Base-by-base conservation (phyloP, 179 eudicot species). In the Silene coronaria region DNA sequence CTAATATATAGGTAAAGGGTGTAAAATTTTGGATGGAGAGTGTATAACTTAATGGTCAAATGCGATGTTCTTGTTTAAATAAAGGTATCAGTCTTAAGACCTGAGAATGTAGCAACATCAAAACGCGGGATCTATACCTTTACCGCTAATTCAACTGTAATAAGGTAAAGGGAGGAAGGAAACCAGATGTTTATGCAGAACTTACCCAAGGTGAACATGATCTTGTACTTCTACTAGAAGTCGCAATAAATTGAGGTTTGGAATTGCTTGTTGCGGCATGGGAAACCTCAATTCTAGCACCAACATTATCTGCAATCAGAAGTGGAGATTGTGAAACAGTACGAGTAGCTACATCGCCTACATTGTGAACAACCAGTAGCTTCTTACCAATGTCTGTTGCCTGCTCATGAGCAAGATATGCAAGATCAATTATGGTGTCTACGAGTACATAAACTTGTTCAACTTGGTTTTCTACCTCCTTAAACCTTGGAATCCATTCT, bases 401-500 rank as follows among this genome's bases (percentile, higher is more conserved):
- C 51, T 67, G 71, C 71, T 67, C 71, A 2, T 36, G 36, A 28
- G 71, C 71, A 2, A 67, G 51, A 67, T 34, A 34, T 19, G 71
- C 51, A 36, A 67, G 24, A 67, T 67, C 71, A 19, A 67, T n/a
- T 21, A 67, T 16, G 71, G 71, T 67, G 51, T 34, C 51, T 22
- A 67, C 71, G 3, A 67, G n/a, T 36, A 13, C 71, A 19, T 67
- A 34, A 67, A 67, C 51, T 36, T 67, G 71, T 67, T 67, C 51
- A 67, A 67, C 71, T 67, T 67, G 71, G 51, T 36, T 19, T 34
- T 67, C 51, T 36, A 67, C 23, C 71, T 67, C 71, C 71, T 34
- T 67, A 2, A 67, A 67, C 27, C 71, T 36, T 5, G 71, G 71
- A 67, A 67, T 67, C 71, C 71, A 67, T 36, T 67, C 71, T 67